Evolutionary conservation across 1,139 yeast species (phyloP).

Genomic region (Sugiyamaella paludigena): DNA sequence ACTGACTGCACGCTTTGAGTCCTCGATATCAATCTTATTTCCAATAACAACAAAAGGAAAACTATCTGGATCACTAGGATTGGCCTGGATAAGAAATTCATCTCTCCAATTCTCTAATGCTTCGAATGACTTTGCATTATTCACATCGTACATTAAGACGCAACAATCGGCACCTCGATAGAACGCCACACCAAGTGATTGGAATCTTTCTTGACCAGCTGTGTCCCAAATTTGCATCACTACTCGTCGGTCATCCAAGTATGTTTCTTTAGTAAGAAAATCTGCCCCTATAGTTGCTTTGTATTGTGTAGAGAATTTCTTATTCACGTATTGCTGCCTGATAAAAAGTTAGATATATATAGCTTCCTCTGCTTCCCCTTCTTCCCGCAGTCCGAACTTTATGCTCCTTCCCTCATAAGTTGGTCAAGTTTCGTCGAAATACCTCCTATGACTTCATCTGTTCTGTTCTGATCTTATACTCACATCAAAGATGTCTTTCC

Average conservation of each 20-base stretch:
- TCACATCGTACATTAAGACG: conserved; percentile 91
- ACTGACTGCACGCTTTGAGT: conserved; percentile 77
- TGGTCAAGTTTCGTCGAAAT: too few species aligned
- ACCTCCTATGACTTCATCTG: too few species aligned
- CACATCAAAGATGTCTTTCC: conserved; percentile 90
- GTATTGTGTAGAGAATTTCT: conserved; percentile 91
- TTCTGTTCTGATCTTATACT: too few species aligned
- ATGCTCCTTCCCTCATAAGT: too few species aligned
- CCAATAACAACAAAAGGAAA: conserved; percentile 96
- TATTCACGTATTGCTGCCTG: conserved; percentile 88
- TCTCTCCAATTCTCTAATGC: conserved; percentile 91
- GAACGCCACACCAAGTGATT: conserved; percentile 94
- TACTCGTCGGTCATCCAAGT: conserved; percentile 75
- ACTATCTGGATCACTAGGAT: conserved; percentile 87
- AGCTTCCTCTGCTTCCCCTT: not conserved
- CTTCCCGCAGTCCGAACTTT: too few species aligned
- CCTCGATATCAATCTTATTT: conserved; percentile 93
- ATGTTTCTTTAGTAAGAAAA: conserved; percentile 85
- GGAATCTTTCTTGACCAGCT: conserved; percentile 87
- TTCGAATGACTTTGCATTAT: conserved; percentile 89
- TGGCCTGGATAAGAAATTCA: conserved; percentile 90
- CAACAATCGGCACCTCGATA: conserved; percentile 99
- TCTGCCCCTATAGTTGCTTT: conserved; percentile 99
- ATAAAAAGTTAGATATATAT: not conserved
- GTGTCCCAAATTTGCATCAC: conserved; percentile 91